These are phyloP conservation scores for Penicillium mononematosum DNA, from an alignment of 495 filamentous ascomycete species.

Conservation along the genomic window DNA sequence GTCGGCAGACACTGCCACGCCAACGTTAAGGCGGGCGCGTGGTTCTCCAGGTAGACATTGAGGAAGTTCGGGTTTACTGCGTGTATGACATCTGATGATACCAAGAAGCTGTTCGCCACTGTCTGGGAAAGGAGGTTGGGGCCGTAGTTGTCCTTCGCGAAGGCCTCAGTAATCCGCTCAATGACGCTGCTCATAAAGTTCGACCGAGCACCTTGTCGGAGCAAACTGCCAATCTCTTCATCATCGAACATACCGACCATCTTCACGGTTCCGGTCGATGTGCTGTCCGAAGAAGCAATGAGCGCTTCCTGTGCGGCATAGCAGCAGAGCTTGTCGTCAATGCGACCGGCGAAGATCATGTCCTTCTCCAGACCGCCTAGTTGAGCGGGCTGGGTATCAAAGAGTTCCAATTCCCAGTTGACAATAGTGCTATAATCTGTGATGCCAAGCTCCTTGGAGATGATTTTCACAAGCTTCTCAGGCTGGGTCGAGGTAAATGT, in stretches of 20 bases:
- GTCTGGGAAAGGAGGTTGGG: constrained; percentile 75
- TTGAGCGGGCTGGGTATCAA: constrained; percentile 81
- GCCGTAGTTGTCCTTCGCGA: constrained; percentile 52
- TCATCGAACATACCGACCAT: constrained; percentile 91
- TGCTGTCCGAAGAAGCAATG: constrained; percentile 58
- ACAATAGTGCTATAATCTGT: constrained; percentile 68
- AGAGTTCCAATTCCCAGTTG: constrained; percentile 98
- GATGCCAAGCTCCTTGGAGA: constrained; percentile 70
- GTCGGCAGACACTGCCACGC: constrained; percentile 80
- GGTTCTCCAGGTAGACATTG: constrained; percentile 73
- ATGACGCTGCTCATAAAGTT: constrained; percentile 82
- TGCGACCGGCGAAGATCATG: constrained; percentile 90
- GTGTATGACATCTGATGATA: constrained; percentile 91
- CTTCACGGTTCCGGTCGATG: constrained; percentile 63
- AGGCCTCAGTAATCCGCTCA: constrained; percentile 74
- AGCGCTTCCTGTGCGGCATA: constrained; percentile 89
- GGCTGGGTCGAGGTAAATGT: constrained; percentile 81
- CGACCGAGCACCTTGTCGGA: constrained; percentile 84
- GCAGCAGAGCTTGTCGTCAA: constrained; percentile 96
- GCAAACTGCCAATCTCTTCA: constrained; percentile 88
- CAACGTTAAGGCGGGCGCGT: constrained; percentile 89
- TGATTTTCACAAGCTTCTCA: constrained; percentile 75
- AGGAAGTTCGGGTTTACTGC: constrained; percentile 94
- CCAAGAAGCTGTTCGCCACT: constrained; percentile 88
- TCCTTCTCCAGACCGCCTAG: constrained; percentile 87